Conservation (phyloP, 495 filamentous ascomycete genomes). For the Aspergillus asperescens region DNA sequence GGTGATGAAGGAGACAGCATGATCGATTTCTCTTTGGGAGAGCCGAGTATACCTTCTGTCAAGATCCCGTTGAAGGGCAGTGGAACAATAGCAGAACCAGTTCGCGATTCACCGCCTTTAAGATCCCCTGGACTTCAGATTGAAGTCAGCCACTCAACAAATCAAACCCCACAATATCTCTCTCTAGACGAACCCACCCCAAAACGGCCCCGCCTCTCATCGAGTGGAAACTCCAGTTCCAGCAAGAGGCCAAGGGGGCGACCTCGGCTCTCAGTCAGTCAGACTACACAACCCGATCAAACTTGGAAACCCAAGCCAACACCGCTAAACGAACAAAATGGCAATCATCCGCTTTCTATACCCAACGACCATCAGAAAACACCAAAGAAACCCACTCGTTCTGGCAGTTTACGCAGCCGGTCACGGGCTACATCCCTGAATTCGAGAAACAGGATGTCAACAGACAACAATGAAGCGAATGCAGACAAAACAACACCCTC, state of each 20-base stretch:
- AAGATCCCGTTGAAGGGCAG: slow-evolving; percentile 25
- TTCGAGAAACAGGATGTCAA: neutral
- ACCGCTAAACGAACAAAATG: slow-evolving; percentile 18
- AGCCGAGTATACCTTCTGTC: slow-evolving; percentile 15
- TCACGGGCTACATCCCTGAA: slow-evolving; percentile 13
- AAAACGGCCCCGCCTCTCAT: slow-evolving; percentile 33
- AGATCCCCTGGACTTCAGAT: slow-evolving; percentile 16
- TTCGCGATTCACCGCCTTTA: slow-evolving; percentile 2
- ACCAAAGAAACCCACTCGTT: slow-evolving; percentile 8
- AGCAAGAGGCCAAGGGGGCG: slow-evolving; percentile 25
- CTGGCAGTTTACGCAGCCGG: slow-evolving; percentile 18
- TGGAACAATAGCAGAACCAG: neutral
- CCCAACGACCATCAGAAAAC: slow-evolving; percentile 12
- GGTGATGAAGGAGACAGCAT: slow-evolving; percentile 28
- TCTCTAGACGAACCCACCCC: slow-evolving; percentile 17
- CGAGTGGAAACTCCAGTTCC: neutral
- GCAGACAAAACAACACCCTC: neutral
- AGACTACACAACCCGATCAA: slow-evolving; percentile 14
- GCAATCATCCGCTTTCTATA: slow-evolving; percentile 6
- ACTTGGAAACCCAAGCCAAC: slow-evolving; percentile 17
- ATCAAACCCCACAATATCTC: slow-evolving; percentile 6
- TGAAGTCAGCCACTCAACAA: slow-evolving; percentile 14
- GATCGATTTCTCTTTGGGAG: slow-evolving; percentile 26
- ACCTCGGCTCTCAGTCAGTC: slow-evolving; percentile 24
- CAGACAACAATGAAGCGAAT: neutral